A percentile compares a stretch with the other conserved stretches of the same genome.
Evolutionary conservation across 2,329 filamentous ascomycete species (phyloP).

Genomic region (Emmonsia crescens): DNA sequence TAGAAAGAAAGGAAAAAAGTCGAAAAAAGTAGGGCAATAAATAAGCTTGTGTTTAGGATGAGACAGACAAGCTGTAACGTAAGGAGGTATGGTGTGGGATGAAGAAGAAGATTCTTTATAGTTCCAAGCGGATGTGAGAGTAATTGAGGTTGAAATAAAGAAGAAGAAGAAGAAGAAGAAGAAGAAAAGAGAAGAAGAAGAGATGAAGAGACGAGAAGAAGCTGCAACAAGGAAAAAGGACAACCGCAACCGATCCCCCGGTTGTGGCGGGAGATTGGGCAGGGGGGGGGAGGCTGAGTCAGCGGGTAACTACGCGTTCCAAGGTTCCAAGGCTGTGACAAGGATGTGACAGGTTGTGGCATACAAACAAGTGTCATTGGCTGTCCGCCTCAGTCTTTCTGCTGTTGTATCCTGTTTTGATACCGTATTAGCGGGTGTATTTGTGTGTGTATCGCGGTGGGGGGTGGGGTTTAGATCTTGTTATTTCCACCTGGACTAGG

Average conservation of each 20-base stretch:
- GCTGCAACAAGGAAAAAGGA: background rate
- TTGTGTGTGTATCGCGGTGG: too few relatives aligned
- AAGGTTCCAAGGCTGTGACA: too few relatives aligned
- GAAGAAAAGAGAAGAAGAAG: background rate
- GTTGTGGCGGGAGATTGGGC: slow-evolving; percentile 7
- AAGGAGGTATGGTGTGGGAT: background rate
- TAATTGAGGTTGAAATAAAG: background rate
- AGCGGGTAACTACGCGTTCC: too few relatives aligned
- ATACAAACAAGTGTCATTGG: background rate
- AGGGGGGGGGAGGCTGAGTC: background rate
- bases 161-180: background rate
- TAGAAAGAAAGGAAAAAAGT: background rate
- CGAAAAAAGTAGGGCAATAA: background rate
- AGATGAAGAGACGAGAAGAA: background rate
- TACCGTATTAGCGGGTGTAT: background rate
- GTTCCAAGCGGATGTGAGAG: background rate
- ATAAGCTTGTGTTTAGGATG: background rate
- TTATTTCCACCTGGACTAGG: background rate
- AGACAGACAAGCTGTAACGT: background rate
- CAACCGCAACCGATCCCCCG: slow-evolving; percentile 2
- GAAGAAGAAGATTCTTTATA: background rate
- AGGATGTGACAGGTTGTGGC: background rate
- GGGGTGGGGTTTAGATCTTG: too few relatives aligned
- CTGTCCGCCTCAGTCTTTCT: too few relatives aligned
- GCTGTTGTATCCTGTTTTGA: background rate